These are phyloP conservation scores for Hevea brasiliensis DNA, from an alignment of 345 rosid genomes.

Conservation along the genomic window DNA sequence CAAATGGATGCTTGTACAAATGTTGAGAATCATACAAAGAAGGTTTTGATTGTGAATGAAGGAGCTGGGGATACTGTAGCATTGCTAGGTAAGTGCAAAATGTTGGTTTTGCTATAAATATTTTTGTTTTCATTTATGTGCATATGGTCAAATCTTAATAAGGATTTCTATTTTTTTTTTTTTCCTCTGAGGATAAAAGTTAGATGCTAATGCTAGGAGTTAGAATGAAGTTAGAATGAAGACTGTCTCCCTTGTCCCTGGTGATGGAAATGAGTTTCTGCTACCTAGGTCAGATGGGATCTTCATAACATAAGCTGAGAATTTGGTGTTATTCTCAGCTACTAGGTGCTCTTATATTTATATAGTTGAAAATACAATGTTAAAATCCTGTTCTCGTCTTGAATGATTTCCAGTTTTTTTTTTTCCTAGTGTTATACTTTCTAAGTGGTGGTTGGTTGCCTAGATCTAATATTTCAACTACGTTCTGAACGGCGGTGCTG, in stretches of 20 bases:
- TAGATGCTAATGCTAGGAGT: constrained; percentile 9
- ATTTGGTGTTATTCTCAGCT: background rate
- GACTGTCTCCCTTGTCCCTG: background rate
- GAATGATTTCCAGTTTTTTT: background rate
- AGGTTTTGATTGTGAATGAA: constrained; percentile 75
- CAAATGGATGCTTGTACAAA: constrained; percentile 22
- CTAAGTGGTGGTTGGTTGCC: background rate
- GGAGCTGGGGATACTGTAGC: constrained; percentile 82
- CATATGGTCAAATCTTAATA: background rate
- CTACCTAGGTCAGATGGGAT: background rate
- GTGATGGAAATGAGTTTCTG: background rate
- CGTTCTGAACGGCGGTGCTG: background rate
- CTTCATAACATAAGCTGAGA: background rate
- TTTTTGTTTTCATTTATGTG: background rate
- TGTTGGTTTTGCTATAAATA: background rate
- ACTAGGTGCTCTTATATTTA: background rate
- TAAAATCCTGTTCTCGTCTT: background rate
- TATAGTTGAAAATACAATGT: background rate
- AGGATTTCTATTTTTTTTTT: background rate
- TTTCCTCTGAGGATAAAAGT: background rate
- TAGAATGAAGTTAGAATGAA: background rate
- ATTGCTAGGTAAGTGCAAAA: constrained; percentile 57
- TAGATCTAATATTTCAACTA: background rate
- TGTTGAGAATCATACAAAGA: constrained; percentile 30
- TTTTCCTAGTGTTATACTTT: background rate